Base-by-base conservation (phyloP, 2,329 filamentous ascomycete genomes). In the Colletotrichum sublineola region DNA sequence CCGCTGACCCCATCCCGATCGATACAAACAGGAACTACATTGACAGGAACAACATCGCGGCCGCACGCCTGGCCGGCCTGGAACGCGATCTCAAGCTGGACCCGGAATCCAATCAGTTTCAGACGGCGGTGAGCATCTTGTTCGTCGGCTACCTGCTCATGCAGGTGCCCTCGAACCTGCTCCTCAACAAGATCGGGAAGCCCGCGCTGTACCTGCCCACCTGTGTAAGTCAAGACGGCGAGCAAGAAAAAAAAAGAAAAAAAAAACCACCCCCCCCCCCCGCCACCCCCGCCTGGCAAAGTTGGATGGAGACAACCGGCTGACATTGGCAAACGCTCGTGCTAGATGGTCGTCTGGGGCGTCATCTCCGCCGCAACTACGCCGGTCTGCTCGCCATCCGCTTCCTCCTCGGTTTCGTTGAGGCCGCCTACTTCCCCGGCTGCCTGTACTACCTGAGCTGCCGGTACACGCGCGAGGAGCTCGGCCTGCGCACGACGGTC, bases 401-500 rank as follows among this genome's bases (percentile, higher is more conserved):
- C 18, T 84, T 83, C 75, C 79, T 57, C 38, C 38, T 71, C 5
- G 71, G 69, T 29, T 67, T 74, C 31, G 64, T 73, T 20, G 67
- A 74, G 40, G 73, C 73, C 1, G 70, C 73, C 3, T 67, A 73
- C 57, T 73, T 74, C 29, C 73, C 73, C 1, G 84, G 89, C 12
- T 89, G 89, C 75, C 80, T 92, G 4, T 93, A 90, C 81, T 92
- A 89, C 75, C 84, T 93, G 48, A 85, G 82, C 70, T 86, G 84
- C 66, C 93, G 92, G 91, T 94, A 94, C 76, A 93, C 90, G 0
- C 86, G 91, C 56, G 89, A 90, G 74, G 92, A 93, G 78, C 84
- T 93, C 1, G 89, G 88, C 12, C 82, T 92, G n/a, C 86, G 91
- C 12, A 92, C 89, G 18, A 90, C 90, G 2, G 82, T 91, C 29